Percentiles rank a stretch among this genome's conserved stretches.
phyloP scores from a whole-genome alignment of 2,329 filamentous ascomycete species.

The Trichophyton schoenleinii region DNA sequence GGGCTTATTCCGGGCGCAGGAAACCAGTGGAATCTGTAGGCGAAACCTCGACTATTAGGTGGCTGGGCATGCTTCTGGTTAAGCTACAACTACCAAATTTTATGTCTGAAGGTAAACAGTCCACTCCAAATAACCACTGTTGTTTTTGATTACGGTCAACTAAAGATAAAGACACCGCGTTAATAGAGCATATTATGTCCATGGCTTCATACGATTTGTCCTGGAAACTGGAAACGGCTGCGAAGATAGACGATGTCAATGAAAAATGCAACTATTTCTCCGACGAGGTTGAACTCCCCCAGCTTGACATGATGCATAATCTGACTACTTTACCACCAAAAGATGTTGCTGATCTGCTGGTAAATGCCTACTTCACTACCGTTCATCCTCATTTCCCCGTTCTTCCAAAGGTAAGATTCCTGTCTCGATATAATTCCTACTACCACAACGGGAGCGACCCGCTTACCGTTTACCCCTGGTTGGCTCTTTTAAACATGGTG shows the following conservation, averaged over 20 bases:
- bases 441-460: conserved; percentile 12
- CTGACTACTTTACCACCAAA: conserved; percentile 23
- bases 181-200: background rate
- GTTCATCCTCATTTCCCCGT: conserved; percentile 31
- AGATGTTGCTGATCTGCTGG: conserved; percentile 21
- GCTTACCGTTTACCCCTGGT: conserved; percentile 20
- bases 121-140: background rate
- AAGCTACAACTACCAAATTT: conserved; percentile 5
- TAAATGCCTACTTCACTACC: conserved; percentile 25
- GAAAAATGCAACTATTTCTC: conserved; percentile 25
- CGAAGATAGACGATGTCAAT: background rate
- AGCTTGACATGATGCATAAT: conserved; percentile 21
- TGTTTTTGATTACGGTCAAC: background rate
- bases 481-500: conserved; percentile 28
- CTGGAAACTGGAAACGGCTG: background rate
- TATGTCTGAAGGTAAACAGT: conserved; percentile 4
- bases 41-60: conserved; percentile 12
- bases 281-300: conserved; percentile 17
- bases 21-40: conserved; percentile 9
- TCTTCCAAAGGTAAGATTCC: conserved; percentile 23
- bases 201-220: background rate
- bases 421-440: conserved; percentile 22
- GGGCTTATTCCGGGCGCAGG: conserved; percentile 9
- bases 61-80: conserved; percentile 12
- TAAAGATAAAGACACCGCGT: background rate